These are phyloP conservation scores for Pseudohyphozyma bogoriensis DNA, from an alignment of 768 basidiomycete genomes.

Conservation along the genomic window DNA sequence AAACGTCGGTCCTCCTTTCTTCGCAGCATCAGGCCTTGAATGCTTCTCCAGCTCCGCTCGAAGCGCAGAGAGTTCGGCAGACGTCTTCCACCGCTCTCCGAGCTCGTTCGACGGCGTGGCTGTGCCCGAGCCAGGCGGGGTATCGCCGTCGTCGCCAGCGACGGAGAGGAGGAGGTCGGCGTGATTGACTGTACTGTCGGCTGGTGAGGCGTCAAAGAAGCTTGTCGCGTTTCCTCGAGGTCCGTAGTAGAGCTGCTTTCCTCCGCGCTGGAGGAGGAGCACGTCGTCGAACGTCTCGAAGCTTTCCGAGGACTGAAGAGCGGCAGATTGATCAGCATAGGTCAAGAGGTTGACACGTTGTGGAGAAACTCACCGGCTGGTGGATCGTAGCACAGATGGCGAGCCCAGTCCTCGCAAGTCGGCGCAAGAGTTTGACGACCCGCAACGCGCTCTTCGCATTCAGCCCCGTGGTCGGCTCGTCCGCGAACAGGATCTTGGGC, in stretches of 20 bases:
- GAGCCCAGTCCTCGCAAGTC: slow-evolving; percentile 42
- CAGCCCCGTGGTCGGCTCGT: slow-evolving; percentile 43
- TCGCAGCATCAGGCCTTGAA: not conserved
- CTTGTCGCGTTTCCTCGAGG: slow-evolving; percentile 53
- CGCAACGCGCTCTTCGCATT: slow-evolving; percentile 44
- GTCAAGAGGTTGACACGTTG: not conserved
- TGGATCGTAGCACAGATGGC: slow-evolving; percentile 42
- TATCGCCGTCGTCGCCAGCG: slow-evolving; percentile 19
- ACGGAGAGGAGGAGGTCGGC: slow-evolving; percentile 28
- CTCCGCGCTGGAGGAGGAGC: slow-evolving; percentile 55
- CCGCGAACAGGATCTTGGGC: slow-evolving; percentile 41
- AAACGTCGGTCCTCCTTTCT: slow-evolving; percentile 14
- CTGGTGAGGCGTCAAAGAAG: slow-evolving; percentile 47
- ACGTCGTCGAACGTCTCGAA: slow-evolving; percentile 51
- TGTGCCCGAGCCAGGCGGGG: no score
- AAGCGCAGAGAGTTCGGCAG: slow-evolving; percentile 30
- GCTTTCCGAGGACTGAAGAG: slow-evolving; percentile 54
- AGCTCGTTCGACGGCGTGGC: slow-evolving; percentile 8
- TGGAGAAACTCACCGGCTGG: slow-evolving; percentile 37
- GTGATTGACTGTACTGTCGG: slow-evolving; percentile 1
- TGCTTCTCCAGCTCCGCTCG: slow-evolving; percentile 34
- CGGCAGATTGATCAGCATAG: slow-evolving; percentile 39
- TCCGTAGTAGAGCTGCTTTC: slow-evolving; percentile 56
- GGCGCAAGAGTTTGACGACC: slow-evolving; percentile 41
- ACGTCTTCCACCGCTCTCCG: slow-evolving; percentile 10